Percentiles rank a stretch among this genome's conserved stretches.
These are phyloP conservation scores for Fraxinus ornus DNA, from an alignment of 305 asterid species.

Conservation along the genomic window DNA sequence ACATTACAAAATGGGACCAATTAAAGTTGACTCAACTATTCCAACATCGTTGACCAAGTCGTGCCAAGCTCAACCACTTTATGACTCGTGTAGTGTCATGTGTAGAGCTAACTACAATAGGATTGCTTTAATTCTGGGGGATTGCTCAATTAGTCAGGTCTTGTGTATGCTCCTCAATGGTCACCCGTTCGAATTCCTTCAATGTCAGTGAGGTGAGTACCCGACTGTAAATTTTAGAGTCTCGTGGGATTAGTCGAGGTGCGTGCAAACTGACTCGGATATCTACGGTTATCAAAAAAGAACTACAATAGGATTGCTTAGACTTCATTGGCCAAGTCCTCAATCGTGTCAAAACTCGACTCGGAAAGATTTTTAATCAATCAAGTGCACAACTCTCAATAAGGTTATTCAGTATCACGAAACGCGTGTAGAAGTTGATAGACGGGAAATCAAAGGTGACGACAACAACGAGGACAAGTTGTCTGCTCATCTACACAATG, in stretches of 20 bases:
- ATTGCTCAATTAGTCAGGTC: no score
- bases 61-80: neutral
- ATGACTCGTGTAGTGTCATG: neutral
- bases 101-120: neutral
- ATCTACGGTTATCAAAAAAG: no score
- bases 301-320: neutral
- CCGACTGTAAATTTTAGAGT: no score
- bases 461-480: neutral
- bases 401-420: no score
- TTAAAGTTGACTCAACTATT: neutral
- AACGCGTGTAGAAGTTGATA: neutral
- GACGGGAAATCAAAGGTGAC: neutral
- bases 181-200: no score
- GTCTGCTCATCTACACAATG: neutral
- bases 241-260: no score
- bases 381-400: no score
- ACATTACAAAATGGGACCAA: neutral
- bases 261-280: no score
- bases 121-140: neutral
- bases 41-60: neutral
- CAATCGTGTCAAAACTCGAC: neutral
- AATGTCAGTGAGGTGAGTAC: no score
- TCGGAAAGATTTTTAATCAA: no score
- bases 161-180: no score
- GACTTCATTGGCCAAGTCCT: neutral